Evolutionary conservation across 176 grass and related monocot genomes (phyloP), one percentile per base, ranked within the genome.

Genomic region (sorghum (Sorghum bicolor)): DNA sequence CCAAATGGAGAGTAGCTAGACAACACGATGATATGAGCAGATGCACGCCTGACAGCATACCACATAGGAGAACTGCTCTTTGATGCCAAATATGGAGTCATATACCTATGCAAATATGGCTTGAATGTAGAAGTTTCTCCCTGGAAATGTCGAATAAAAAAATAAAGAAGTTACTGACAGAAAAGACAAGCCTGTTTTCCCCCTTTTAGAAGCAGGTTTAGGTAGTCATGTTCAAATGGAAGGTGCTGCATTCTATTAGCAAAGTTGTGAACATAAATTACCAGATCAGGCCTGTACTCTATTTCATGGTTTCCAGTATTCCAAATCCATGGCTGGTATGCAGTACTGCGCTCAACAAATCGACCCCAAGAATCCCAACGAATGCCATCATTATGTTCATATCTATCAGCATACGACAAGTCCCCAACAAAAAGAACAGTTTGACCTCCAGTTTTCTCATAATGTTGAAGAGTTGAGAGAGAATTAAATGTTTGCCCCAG

Each of bases 1-100:
- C 96, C 96, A 31, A 95, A 98, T 82, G 96, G 89, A 84, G 96
- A 98, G 89, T 98, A 98, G 85, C 96, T 95, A 58, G 96, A 98
- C n/a, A 98, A 86, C 83, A 98, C 88, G 19, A 98, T 95, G 74
- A 95, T 88, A 82, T 98, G 93, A 66, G 92, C 96, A 84, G 96
- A 98, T 86, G 92, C 96, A 48, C 92, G 91, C 81, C 93, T 93
- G 72, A 95, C 82, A 74, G 96, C 90, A 82, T 98, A 95, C 96
- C 96, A 98, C 87, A 98, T 92, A 36, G 91, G 93, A 81, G 96
- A 98, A 82, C 89, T 98, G 87, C 96, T 95, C 36, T 90, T 92
- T 8, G 96, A 98, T 82, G 96, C 83, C 69, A 90, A 53, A 75
- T 92, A 90, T 76, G 93, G 96, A 55, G 89, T 95, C 72, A 78